Evolutionary conservation across 2,329 filamentous ascomycete species (phyloP).

Genomic region (Diaporthe vaccinii): DNA sequence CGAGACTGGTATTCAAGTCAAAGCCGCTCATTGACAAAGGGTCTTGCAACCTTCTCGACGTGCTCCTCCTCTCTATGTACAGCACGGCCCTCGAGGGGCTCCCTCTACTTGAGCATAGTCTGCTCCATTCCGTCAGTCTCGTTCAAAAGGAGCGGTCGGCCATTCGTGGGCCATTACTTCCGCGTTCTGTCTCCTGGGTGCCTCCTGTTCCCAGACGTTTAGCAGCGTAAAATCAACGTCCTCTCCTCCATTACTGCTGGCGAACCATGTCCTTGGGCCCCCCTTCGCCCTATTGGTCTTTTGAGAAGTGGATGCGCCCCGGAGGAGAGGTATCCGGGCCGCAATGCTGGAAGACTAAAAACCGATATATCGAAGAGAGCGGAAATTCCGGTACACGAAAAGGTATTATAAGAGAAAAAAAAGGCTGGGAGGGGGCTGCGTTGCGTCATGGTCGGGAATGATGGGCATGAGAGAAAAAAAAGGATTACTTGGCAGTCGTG

Average conservation of each 20-base stretch:
- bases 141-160: constrained; percentile 12
- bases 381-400: constrained; percentile 1
- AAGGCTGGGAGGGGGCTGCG: neutral
- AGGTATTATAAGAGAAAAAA: neutral
- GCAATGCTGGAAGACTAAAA: constrained; percentile 20
- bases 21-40: constrained; percentile 3
- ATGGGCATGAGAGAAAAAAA: neutral
- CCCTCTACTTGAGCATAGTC: neutral
- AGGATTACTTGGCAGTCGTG: constrained; percentile 1
- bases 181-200: neutral
- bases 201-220: neutral
- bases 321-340: neutral
- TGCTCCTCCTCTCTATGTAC: constrained; percentile 13
- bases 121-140: neutral
- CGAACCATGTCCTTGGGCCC: neutral
- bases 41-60: neutral
- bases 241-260: constrained; percentile 4
- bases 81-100: neutral
- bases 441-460: constrained; percentile 29
- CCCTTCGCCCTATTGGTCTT: neutral
- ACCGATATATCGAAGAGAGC: constrained; percentile 2
- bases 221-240: neutral
- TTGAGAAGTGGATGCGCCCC: constrained; percentile 3
- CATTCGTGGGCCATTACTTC: neutral
- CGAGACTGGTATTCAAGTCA: neutral